A percentile compares a stretch with the other conserved stretches of the same genome.
These are phyloP conservation scores for Vaccinium myrtillus DNA, from an alignment of 148 eudicot species.

Conservation along the genomic window DNA sequence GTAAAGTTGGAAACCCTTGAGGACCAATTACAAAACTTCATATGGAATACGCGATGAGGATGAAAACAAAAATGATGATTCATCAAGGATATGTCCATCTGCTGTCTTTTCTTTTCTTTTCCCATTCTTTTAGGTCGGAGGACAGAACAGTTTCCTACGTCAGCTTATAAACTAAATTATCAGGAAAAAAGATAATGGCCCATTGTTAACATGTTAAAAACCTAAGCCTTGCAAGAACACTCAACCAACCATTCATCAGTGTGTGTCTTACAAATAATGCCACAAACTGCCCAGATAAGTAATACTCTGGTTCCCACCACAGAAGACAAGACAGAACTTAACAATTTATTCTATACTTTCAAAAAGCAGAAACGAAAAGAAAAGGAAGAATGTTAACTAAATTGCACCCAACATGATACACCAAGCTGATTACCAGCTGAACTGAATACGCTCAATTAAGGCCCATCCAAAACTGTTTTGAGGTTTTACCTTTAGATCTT, in stretches of 20 bases:
- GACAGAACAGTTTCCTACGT: background rate
- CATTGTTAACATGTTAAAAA: background rate
- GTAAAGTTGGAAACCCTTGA: background rate
- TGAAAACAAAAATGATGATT: background rate
- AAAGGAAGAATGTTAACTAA: background rate
- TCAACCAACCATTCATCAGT: slow-evolving; percentile 5
- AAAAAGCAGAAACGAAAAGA: background rate
- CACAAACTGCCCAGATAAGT: background rate
- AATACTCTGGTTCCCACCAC: background rate
- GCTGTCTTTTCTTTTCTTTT: background rate
- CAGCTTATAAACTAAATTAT: background rate
- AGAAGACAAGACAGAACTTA: background rate
- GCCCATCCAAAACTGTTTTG: background rate
- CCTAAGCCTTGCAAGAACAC: background rate
- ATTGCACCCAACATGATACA: background rate
- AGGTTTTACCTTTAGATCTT: background rate
- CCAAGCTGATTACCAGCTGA: background rate
- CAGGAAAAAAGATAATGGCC: background rate
- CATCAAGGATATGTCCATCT: background rate
- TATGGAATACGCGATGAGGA: background rate
- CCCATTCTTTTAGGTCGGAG: background rate
- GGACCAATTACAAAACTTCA: background rate
- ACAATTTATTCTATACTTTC: background rate
- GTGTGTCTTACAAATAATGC: background rate
- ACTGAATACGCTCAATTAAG: background rate